phyloP scores from a whole-genome alignment of 176 grass and related monocot species.

The Dendrocalamus sinicus region DNA sequence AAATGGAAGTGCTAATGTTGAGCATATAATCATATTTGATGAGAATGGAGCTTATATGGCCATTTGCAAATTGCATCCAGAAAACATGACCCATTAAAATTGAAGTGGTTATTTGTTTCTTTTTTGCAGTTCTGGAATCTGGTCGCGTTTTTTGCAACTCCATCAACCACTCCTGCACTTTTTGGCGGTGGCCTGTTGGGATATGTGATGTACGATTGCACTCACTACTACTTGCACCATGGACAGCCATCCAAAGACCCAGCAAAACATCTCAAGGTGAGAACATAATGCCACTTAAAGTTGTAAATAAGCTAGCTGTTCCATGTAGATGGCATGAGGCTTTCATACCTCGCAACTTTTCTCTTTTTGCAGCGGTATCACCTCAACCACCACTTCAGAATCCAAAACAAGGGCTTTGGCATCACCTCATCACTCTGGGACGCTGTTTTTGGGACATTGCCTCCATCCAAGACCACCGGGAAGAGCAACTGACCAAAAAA shows the following conservation, averaged over 20 bases:
- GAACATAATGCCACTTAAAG: slow-evolving; percentile 13
- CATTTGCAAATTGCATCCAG: neutral
- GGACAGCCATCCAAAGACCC: slow-evolving; percentile 79
- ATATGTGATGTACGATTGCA: slow-evolving; percentile 96
- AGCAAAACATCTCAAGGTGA: slow-evolving; percentile 82
- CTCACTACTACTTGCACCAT: slow-evolving; percentile 91
- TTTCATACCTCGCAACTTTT: slow-evolving; percentile 18
- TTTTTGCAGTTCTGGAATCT: slow-evolving; percentile 88
- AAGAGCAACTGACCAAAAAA: slow-evolving; percentile 49
- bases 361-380: slow-evolving; percentile 68
- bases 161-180: slow-evolving; percentile 71
- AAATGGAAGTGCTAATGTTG: neutral
- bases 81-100: neutral
- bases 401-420: slow-evolving; percentile 86
- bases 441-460: slow-evolving; percentile 71
- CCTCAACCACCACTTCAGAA: slow-evolving; percentile 92
- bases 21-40: neutral
- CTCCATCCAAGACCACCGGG: slow-evolving; percentile 41
- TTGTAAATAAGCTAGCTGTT: slow-evolving; percentile 12
- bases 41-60: neutral
- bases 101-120: neutral
- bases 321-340: neutral
- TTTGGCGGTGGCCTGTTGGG: slow-evolving; percentile 88
- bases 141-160: slow-evolving; percentile 57
- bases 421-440: slow-evolving; percentile 93